These are phyloP conservation scores for Umbellularia californica DNA, from an alignment of 164 flowering plant genomes.

Conservation along the genomic window DNA sequence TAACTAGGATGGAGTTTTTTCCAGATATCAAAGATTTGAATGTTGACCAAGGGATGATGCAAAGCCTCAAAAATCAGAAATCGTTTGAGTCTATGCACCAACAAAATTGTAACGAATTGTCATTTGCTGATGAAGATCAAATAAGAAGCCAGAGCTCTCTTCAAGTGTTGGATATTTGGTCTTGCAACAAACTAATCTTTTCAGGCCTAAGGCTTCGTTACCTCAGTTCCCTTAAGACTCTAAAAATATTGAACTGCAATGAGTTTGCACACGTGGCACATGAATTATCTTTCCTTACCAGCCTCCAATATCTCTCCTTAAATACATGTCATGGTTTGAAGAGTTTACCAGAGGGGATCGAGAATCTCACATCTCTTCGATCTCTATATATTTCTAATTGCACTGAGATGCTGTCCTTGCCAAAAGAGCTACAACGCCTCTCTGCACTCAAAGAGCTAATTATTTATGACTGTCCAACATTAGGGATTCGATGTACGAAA, in stretches of 20 bases:
- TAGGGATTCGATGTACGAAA: background rate
- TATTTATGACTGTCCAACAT: background rate
- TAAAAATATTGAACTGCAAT: background rate
- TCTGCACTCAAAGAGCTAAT: background rate
- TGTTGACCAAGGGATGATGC: background rate
- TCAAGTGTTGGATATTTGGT: accelerated
- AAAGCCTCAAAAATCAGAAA: background rate
- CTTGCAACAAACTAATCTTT: background rate
- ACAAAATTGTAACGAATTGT: background rate
- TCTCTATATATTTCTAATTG: accelerated
- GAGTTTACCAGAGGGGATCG: background rate
- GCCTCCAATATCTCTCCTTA: background rate
- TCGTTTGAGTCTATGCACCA: too few relatives aligned
- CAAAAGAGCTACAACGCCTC: background rate
- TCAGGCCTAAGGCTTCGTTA: slow-evolving; percentile 9
- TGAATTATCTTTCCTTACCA: background rate
- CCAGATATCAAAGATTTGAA: background rate
- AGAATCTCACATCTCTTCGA: background rate
- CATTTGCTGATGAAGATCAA: background rate
- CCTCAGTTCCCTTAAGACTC: background rate
- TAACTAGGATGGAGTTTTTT: background rate
- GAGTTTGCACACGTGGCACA: background rate
- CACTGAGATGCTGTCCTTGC: background rate
- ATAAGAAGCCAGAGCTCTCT: background rate
- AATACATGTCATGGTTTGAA: background rate